phyloP scores from a whole-genome alignment of 495 filamentous ascomycete species.

The Penicillium ochrochloron region DNA sequence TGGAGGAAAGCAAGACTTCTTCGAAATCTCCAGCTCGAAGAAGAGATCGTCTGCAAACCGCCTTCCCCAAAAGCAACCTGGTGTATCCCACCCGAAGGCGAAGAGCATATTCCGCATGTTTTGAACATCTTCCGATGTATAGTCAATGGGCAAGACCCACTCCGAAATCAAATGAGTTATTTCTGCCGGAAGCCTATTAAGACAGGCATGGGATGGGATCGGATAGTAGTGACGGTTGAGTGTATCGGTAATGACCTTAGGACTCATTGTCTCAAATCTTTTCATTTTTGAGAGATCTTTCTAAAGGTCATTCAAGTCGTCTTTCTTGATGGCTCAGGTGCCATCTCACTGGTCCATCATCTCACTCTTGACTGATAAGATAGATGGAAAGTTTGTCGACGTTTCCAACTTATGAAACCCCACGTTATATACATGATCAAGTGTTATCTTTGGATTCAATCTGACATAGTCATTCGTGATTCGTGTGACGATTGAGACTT shows the following conservation, averaged over 20 bases:
- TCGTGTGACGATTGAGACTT: no score
- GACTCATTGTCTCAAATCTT: no score
- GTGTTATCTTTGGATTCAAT: no score
- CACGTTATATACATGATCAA: no score
- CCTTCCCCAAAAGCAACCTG: slow-evolving; percentile 16
- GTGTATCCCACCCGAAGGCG: slow-evolving; percentile 16
- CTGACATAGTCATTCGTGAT: no score
- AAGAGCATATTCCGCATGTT: slow-evolving; percentile 19
- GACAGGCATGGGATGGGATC: not conserved
- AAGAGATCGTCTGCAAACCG: slow-evolving; percentile 15
- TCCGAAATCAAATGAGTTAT: slow-evolving; percentile 14
- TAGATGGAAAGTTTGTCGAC: no score
- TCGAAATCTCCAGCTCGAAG: slow-evolving; percentile 13
- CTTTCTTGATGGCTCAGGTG: no score
- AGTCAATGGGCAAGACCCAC: slow-evolving; percentile 9
- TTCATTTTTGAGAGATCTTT: no score
- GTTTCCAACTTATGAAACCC: no score
- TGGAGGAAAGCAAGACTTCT: not conserved
- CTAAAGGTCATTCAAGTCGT: no score
- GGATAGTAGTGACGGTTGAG: not conserved
- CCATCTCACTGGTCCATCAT: no score
- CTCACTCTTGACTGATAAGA: no score
- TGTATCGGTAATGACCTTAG: slow-evolving; percentile 10
- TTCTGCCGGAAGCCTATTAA: slow-evolving; percentile 14
- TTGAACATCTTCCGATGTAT: slow-evolving; percentile 8